phyloP scores from a whole-genome alignment of 129 eudicot genomes.

The Ambrosia artemisiifolia region DNA sequence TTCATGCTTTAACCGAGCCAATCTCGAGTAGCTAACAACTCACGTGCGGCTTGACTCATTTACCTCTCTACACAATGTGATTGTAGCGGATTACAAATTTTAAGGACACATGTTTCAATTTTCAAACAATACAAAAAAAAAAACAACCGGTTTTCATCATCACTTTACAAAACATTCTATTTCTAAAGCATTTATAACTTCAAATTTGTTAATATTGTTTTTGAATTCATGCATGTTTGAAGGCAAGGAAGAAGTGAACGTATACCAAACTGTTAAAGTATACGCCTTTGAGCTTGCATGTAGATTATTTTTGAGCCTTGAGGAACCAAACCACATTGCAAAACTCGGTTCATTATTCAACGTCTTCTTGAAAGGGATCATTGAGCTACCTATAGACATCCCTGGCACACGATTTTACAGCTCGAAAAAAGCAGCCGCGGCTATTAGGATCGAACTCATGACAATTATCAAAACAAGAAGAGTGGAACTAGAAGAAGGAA shows the following conservation, averaged over 20 bases:
- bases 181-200: too few relatives aligned
- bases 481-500: not conserved
- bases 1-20: too few relatives aligned
- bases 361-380: constrained; percentile 8
- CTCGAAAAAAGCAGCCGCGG: constrained; percentile 11
- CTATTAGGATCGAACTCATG: constrained; percentile 4
- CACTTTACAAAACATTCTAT: too few relatives aligned
- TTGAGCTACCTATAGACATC: constrained; percentile 16
- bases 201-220: not conserved
- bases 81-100: too few relatives aligned
- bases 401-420: constrained; percentile 19
- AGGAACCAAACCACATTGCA: constrained; percentile 12
- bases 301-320: constrained; percentile 20
- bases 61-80: too few relatives aligned
- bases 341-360: constrained; percentile 8
- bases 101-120: too few relatives aligned
- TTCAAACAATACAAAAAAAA: too few relatives aligned
- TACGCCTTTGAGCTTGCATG: constrained; percentile 21
- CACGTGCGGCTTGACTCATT: too few relatives aligned
- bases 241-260: constrained; percentile 17
- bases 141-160: too few relatives aligned
- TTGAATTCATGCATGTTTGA: not conserved
- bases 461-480: constrained; percentile 8
- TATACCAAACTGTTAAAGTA: not conserved
- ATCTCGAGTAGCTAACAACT: too few relatives aligned